phyloP scores from a whole-genome alignment of 31 red algal genomes.

The Porphyra umbilicalis region DNA sequence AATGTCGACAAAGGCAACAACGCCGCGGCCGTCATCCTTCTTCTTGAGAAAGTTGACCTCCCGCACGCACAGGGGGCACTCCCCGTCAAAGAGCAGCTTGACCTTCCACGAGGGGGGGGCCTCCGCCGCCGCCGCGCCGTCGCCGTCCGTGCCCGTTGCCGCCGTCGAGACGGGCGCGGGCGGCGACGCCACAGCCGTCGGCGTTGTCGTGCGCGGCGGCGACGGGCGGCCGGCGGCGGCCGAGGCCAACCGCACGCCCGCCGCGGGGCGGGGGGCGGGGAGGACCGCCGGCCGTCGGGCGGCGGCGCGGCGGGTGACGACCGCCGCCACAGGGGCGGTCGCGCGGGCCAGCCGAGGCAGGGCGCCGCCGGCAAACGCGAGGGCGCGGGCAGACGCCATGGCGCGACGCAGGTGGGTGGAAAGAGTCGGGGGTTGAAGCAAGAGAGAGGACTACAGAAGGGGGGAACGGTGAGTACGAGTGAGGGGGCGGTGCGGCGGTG shows the following conservation, averaged over 20 bases:
- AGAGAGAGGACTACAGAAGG: too few relatives aligned
- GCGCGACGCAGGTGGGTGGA: neutral
- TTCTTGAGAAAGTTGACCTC: conserved; percentile 57
- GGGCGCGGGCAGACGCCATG: neutral
- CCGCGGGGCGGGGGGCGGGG: neutral
- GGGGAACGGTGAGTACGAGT: too few relatives aligned
- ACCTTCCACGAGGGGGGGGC: conserved; percentile 16
- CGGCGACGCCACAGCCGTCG: neutral
- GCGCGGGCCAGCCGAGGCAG: neutral
- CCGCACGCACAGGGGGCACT: conserved; percentile 73
- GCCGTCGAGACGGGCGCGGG: neutral
- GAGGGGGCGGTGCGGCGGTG: too few relatives aligned
- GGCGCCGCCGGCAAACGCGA: neutral
- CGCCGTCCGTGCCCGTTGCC: neutral
- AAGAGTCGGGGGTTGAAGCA: too few relatives aligned
- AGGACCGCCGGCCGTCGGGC: too few relatives aligned
- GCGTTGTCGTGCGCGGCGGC: neutral
- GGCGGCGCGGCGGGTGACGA: too few relatives aligned
- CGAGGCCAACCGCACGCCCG: neutral
- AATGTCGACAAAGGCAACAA: conserved; percentile 75
- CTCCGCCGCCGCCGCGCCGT: neutral
- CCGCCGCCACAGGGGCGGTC: neutral
- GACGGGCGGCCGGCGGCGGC: neutral
- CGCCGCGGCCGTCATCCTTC: conserved; percentile 21
- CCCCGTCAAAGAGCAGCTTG: conserved; percentile 68